phyloP scores from a whole-genome alignment of 2,329 filamentous ascomycete species.

The Myriosclerotinia scirpicola region DNA sequence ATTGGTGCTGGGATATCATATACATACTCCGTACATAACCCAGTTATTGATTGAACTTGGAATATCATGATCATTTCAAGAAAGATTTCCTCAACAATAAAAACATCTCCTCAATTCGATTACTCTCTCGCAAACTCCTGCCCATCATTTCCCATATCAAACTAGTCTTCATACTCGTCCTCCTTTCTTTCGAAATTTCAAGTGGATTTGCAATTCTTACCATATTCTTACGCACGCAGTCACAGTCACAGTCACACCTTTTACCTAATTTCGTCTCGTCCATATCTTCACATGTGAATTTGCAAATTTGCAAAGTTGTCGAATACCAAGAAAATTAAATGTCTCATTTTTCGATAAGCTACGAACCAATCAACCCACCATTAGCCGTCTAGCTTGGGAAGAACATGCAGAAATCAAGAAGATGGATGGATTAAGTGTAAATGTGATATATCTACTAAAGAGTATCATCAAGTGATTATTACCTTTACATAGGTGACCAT shows the following conservation, averaged over 20 bases:
- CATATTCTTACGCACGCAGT: neutral
- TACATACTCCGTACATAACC: too few relatives aligned
- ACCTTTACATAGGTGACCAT: too few relatives aligned
- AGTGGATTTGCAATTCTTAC: too few relatives aligned
- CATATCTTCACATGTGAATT: neutral
- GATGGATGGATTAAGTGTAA: neutral
- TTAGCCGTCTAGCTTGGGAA: neutral
- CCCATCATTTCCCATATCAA: neutral
- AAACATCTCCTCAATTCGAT: neutral
- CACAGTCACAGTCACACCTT: slow-evolving; percentile 13
- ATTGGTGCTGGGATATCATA: neutral
- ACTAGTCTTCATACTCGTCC: neutral
- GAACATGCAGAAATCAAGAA: slow-evolving; percentile 5
- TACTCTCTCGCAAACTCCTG: slow-evolving; percentile 1
- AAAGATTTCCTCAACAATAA: neutral
- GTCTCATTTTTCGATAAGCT: slow-evolving; percentile 1
- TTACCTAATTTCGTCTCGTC: neutral
- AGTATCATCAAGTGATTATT: too few relatives aligned
- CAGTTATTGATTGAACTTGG: neutral
- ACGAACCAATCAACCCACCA: neutral
- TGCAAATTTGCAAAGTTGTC: too few relatives aligned
- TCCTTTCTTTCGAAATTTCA: neutral
- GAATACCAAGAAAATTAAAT: neutral
- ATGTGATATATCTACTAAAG: slow-evolving; percentile 1
- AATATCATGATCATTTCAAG: too few relatives aligned